These are phyloP conservation scores for Leishmania guyanensis DNA, from an alignment of 208 protist species.

Conservation along the genomic window DNA sequence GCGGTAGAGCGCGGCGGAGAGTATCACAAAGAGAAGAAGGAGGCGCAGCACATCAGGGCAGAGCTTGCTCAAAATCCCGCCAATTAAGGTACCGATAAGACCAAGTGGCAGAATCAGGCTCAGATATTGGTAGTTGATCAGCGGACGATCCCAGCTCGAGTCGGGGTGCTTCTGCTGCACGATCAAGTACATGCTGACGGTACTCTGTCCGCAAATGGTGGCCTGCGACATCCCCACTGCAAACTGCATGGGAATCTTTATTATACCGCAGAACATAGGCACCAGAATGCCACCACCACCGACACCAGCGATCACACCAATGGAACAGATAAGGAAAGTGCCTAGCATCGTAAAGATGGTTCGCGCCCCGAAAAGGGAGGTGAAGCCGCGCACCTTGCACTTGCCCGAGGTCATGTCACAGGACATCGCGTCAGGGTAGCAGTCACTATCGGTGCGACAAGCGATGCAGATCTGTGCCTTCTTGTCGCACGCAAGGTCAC, in stretches of 20 bases:
- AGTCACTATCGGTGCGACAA: slow-evolving; percentile 37
- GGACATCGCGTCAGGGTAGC: slow-evolving; percentile 63
- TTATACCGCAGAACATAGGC: slow-evolving; percentile 64
- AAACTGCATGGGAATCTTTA: slow-evolving; percentile 62
- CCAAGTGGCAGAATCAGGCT: slow-evolving; percentile 75
- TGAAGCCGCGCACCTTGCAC: slow-evolving; percentile 50
- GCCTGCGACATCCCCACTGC: slow-evolving; percentile 80
- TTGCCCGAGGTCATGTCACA: slow-evolving; percentile 42
- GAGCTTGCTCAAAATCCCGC: slow-evolving; percentile 73
- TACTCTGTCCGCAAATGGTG: slow-evolving; percentile 85
- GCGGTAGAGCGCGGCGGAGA: slow-evolving; percentile 62
- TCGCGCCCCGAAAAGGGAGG: slow-evolving; percentile 28
- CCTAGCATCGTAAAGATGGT: slow-evolving; percentile 52
- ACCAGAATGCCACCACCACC: slow-evolving; percentile 89
- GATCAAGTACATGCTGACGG: slow-evolving; percentile 74
- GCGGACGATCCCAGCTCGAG: slow-evolving; percentile 51
- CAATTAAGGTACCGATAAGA: slow-evolving; percentile 72
- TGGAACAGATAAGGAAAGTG: slow-evolving; percentile 61
- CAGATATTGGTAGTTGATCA: slow-evolving; percentile 90
- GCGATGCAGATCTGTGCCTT: too few relatives aligned
- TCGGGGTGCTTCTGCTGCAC: slow-evolving; percentile 61
- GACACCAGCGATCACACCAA: slow-evolving; percentile 78
- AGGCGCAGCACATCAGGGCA: slow-evolving; percentile 79
- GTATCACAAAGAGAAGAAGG: slow-evolving; percentile 71
- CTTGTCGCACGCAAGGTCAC: slow-evolving; percentile 39